Evolutionary conservation across 331 rosid genomes (phyloP).

Genomic region (Rosa hybrid): DNA sequence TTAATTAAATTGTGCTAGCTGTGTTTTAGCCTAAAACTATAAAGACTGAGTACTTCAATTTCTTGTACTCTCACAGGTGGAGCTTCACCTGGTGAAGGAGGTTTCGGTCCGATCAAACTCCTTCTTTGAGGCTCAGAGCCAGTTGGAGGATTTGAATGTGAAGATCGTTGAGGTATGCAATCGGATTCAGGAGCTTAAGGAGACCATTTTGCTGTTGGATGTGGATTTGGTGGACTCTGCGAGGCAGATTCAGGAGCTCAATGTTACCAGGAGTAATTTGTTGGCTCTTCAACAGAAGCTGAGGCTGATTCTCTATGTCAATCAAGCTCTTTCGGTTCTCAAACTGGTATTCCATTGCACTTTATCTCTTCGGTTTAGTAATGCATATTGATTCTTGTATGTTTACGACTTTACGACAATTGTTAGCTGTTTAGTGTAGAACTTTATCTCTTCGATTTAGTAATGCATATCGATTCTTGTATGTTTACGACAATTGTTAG

Average conservation of each 20-base stretch:
- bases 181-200: slow-evolving; percentile 73
- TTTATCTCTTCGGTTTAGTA: too few relatives aligned
- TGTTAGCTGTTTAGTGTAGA: too few relatives aligned
- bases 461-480: not conserved
- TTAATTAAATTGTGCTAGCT: too few relatives aligned
- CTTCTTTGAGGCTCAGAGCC: slow-evolving; percentile 96
- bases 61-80: too few relatives aligned
- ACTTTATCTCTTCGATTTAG: slow-evolving; percentile 1
- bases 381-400: too few relatives aligned
- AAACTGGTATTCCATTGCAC: slow-evolving; percentile 57
- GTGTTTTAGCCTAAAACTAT: too few relatives aligned
- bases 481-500: not conserved
- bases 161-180: slow-evolving; percentile 85
- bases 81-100: slow-evolving; percentile 92
- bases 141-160: slow-evolving; percentile 78
- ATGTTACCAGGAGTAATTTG: slow-evolving; percentile 69
- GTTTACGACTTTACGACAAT: too few relatives aligned
- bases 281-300: slow-evolving; percentile 83
- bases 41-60: too few relatives aligned
- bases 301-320: slow-evolving; percentile 86
- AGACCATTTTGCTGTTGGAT: slow-evolving; percentile 81
- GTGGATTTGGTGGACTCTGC: slow-evolving; percentile 87
- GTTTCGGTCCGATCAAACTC: slow-evolving; percentile 87
- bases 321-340: slow-evolving; percentile 92
- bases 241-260: slow-evolving; percentile 79